Base-by-base conservation (phyloP, 306 rosid genomes). In the Gillenia trifoliata region DNA sequence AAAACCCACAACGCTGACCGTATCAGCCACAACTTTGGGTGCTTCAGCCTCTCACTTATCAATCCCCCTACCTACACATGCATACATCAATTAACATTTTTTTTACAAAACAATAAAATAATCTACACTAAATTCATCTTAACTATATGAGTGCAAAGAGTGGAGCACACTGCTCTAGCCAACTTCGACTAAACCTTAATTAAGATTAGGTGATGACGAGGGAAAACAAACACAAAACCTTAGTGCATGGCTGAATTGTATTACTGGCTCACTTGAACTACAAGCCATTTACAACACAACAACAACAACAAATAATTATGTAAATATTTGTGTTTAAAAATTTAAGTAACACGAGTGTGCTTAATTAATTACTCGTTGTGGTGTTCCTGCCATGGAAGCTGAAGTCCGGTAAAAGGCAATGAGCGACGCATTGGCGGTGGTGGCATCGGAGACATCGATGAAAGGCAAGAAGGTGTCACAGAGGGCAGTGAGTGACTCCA, bases 391-490 rank as follows among this genome's bases (percentile, higher is more conserved):
- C 85, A 87, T 76, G 79, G 97, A 83, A 19, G 96, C 97, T 10
- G 93, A 87, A 69, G 82, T 75, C 8, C 66, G 23, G 80, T 85
- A 89, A 82, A 83, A 88, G 0, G 71, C 59, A 49, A 57, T 26
- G 17, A 78, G 68, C 38, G 71, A 28, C 17, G 23, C 77, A 70
- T 64, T 60, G 2, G 38, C 38, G 69, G 85, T 45, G 38, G 84
- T 40, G 41, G 86, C 64, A 10, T 16, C 49, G 47, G 71, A 19
- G 22, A 56, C 73, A 34, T 80, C 77, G 33, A 79, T 16, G 30
- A 96, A 83, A 19, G 98, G 98, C 20, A 92, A 80, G 67, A 90
- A 77, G 66, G 92, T 83, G 45, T 92, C 96, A 15, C 92, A 81
- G 0, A 92, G 68, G 71, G 92, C 87, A 36, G 77, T 68, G 61